These are phyloP conservation scores for Globisporangium cystogenes DNA, from an alignment of 352 stramenopile species.

Conservation along the genomic window DNA sequence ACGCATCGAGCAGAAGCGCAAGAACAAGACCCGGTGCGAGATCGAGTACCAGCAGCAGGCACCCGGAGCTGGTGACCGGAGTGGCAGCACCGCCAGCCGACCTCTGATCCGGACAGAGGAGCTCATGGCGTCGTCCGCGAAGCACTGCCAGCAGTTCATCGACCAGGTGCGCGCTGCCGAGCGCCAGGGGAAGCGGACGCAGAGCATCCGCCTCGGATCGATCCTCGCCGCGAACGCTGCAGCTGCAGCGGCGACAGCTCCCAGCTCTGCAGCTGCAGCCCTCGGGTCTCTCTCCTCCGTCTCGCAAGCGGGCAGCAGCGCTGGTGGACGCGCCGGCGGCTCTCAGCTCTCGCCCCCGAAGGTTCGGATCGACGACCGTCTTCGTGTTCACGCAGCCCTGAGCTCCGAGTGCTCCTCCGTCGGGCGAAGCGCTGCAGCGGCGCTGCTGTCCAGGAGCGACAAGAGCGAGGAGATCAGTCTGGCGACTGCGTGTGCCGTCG, in stretches of 20 bases:
- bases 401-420: neutral
- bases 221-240: conserved; percentile 9
- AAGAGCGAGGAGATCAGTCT: conserved; percentile 11
- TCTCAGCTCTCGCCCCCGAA: conserved; percentile 2
- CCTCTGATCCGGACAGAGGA: conserved; percentile 28
- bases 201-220: conserved; percentile 24
- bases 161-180: conserved; percentile 32
- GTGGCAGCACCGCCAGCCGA: neutral
- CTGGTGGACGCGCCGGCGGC: neutral
- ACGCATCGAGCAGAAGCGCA: conserved; percentile 40
- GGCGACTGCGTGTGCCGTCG: neutral
- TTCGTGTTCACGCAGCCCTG: neutral
- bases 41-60: conserved; percentile 29
- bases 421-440: neutral
- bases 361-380: neutral
- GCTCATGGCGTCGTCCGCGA: conserved; percentile 65
- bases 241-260: neutral
- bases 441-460: neutral
- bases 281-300: neutral
- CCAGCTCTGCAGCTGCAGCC: neutral
- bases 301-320: neutral
- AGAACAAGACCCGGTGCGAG: conserved; percentile 55
- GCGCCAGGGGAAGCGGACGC: conserved; percentile 25
- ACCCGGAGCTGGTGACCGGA: neutral
- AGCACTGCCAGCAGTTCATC: conserved; percentile 63